Base-by-base conservation (phyloP, 352 stramenopile species). In the Globisporangium orthogonon region DNA sequence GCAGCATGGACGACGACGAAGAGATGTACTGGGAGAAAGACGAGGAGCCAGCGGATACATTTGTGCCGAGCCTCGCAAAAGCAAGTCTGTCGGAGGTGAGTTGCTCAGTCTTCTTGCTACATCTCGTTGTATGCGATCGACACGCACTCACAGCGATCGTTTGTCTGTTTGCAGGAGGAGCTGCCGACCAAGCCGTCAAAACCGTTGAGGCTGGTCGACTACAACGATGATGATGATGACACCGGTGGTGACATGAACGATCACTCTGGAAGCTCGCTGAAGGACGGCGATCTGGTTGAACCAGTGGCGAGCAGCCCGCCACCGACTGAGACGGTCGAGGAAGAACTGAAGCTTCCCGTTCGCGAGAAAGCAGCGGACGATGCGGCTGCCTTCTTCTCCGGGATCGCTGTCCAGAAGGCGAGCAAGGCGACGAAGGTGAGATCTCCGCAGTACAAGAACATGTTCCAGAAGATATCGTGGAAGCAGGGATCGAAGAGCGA, bases 11-110 rank as follows among this genome's bases (percentile, higher is more conserved):
- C 43, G 78, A 86, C 17, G 81, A 91, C 58, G 83, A 93, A 51
- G 73, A 87, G 48, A 65, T 83, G 57, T 93, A 93, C 62, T 93
- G 73, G 67, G 83, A 91, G 54, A 87, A 86, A 45, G 78, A 93
- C 18, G 73, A 80, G 50, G 69, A 84, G 28, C 63, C 67, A 18
- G 51, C 63, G 6, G 67, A 75, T 52, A 47, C 58, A 30, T 73
- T 71, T 48, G 66, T 76, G 2, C 65, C 73, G 43, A 60, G 58
- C 41, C 57, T 71, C 33, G 65, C 58, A 40, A 89, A 74, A 62
- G 75, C 63, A 17, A 60, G 54, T 11, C 55, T 80, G 45, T 78
- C 63, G 5, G 76, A 89, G 74, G 77, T 86, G 58, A 57, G 52
- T 45, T 13, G 50, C n/a, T 50, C 28, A 46, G 6, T n/a, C 35